Evolutionary conservation across 1,284 basidiomycete species (phyloP).

Genomic region (Naganishia sp.): DNA sequence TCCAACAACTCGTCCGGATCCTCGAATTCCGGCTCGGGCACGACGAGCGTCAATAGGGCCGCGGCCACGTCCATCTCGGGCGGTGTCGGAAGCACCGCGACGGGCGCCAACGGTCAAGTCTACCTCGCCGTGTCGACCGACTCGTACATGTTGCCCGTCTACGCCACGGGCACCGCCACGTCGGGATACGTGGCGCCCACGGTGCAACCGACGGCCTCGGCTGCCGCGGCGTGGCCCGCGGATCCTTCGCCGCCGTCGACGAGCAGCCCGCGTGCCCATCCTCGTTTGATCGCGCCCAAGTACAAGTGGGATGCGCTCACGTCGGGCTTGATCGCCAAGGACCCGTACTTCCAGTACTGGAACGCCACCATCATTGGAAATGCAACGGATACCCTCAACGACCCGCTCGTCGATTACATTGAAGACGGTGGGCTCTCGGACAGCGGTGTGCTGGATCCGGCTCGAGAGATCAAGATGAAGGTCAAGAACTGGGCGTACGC

Average conservation of each 20-base stretch:
- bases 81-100: constrained; percentile 43
- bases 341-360: constrained; percentile 86
- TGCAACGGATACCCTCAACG: constrained; percentile 68
- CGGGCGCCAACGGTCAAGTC: constrained; percentile 43
- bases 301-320: constrained; percentile 89
- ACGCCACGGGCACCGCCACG: constrained; percentile 78
- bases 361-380: constrained; percentile 91
- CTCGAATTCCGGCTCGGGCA: constrained; percentile 24
- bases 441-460: constrained; percentile 90
- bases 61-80: constrained; percentile 37
- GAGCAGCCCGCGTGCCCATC: constrained; percentile 69
- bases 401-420: constrained; percentile 68
- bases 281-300: constrained; percentile 83
- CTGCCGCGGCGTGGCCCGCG: constrained; percentile 67
- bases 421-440: constrained; percentile 67
- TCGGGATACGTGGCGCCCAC: constrained; percentile 76
- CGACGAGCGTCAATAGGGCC: constrained; percentile 11
- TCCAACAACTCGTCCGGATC: constrained; percentile 25
- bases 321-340: constrained; percentile 68
- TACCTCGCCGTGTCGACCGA: constrained; percentile 62
- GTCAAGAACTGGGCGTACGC: constrained; percentile 92
- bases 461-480: constrained; percentile 83
- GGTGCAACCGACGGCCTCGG: constrained; percentile 60
- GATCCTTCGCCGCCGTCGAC: constrained; percentile 70
- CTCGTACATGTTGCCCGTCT: constrained; percentile 78